A percentile compares a stretch with the other conserved stretches of the same genome.
These are phyloP conservation scores for Lepidium aucheri DNA, from an alignment of 345 rosid genomes.

Conservation along the genomic window DNA sequence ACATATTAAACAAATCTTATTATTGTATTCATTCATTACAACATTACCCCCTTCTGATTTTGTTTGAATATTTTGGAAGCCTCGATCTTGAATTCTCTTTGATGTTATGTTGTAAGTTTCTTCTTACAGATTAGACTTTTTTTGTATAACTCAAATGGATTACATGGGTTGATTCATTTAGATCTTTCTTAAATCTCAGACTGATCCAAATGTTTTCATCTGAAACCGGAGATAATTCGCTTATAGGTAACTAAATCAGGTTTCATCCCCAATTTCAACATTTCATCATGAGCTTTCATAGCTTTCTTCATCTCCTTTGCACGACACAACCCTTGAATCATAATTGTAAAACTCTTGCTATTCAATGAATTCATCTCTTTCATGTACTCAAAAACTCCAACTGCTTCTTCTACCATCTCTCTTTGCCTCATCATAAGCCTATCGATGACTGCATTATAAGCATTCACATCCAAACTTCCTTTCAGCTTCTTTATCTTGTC, in stretches of 20 bases:
- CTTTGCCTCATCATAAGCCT: conserved; percentile 31
- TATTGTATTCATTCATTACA: conserved; percentile 1
- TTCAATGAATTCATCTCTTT: conserved; percentile 27
- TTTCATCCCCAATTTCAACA: conserved; percentile 57
- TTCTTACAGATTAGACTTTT: background rate
- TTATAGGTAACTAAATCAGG: conserved; percentile 52
- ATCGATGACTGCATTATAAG: conserved; percentile 44
- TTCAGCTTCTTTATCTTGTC: conserved; percentile 38
- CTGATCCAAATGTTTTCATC: background rate
- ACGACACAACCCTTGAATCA: conserved; percentile 46
- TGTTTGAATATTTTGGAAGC: conserved; percentile 11
- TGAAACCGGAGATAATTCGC: conserved; percentile 48
- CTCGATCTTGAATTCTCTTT: conserved; percentile 9
- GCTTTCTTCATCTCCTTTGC: conserved; percentile 52
- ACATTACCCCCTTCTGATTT: background rate
- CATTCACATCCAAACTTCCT: conserved; percentile 38
- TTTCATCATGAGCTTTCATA: conserved; percentile 64
- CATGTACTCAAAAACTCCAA: conserved; percentile 46
- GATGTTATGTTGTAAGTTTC: background rate
- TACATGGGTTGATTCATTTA: background rate
- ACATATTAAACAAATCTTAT: background rate
- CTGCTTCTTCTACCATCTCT: conserved; percentile 38
- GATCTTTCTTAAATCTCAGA: background rate
- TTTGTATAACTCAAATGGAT: background rate
- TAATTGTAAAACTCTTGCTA: conserved; percentile 37